Base-by-base conservation (phyloP, 305 asterid species). In the Plantago coronopus region DNA sequence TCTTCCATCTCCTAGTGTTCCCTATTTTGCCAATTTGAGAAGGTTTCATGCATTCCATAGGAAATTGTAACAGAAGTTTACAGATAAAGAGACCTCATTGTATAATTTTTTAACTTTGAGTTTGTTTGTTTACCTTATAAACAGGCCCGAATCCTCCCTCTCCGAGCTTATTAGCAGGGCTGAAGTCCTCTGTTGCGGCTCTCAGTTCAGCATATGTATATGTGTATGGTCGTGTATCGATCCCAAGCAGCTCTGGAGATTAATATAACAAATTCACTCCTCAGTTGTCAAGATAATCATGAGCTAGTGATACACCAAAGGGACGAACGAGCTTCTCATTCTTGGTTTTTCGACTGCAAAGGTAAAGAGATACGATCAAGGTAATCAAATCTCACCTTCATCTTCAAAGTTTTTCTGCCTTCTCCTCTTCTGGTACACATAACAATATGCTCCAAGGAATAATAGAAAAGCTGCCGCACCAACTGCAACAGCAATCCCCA, bases 401-500 rank as follows among this genome's bases (percentile, higher is more conserved):
- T 83, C 91, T 38, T 85, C 82, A 21, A 31, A 42, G 38, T 67
- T 17, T 21, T 54, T 61, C 72, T 66, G 75, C 65, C 48, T 76
- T 73, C 71, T 81, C 58, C 77, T 79, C 76, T 76, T 78, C 68
- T 53, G 75, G 43, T 66, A 64, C 48, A 62, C 53, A 59, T 51
- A 69, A 66, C 62, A 81, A 6, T 49, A 65, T 25, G 71, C 79
- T 53, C 73, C 50, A 18, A 72, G 15, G 11, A 44, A 6, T 42
- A 76, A 59, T 51, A 85, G 42, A 1, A 54, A 54, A n/a, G 42
- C 5, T 18, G 68, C 69, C 59, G 69, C 67, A 58, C 72, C 81
- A 38, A 83, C 61, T 5, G 79, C 79, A 51, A 74, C 80, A 60
- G 72, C 79, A 43, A 87, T 55, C 63, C 95, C 97, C 46, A 80